These are phyloP conservation scores for Magnolia kwangsiensis DNA, from an alignment of 164 flowering plant species.

Conservation along the genomic window DNA sequence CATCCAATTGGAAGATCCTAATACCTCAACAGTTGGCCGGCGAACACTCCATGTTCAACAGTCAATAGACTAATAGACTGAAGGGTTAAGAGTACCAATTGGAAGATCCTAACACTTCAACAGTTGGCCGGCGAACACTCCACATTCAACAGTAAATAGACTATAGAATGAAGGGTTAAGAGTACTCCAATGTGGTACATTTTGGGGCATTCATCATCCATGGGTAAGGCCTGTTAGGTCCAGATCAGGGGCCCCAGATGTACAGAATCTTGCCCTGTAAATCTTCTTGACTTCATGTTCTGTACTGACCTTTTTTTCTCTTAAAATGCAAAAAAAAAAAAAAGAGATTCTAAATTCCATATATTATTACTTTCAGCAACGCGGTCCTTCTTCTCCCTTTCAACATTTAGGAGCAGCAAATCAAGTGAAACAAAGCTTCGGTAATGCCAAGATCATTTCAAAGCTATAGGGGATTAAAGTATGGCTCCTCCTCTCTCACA, in stretches of 20 bases:
- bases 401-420: slow-evolving; percentile 84
- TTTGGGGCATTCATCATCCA: no score
- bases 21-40: no score
- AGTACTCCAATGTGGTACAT: no score
- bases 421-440: slow-evolving; percentile 43
- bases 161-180: no score
- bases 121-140: no score
- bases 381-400: slow-evolving; percentile 87
- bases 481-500: neutral
- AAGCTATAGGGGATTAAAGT: neutral
- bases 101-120: no score
- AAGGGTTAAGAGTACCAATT: no score
- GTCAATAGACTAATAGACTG: no score
- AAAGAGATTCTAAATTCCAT: neutral
- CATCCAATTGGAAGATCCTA: no score
- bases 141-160: no score
- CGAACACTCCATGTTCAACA: no score
- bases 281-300: neutral
- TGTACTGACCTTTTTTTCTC: neutral
- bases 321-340: neutral
- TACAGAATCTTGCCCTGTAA: neutral
- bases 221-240: neutral
- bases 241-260: neutral
- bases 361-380: slow-evolving; percentile 45
- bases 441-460: slow-evolving; percentile 5